A percentile compares a stretch with the other conserved stretches of the same genome.
phyloP scores from a whole-genome alignment of 2,329 filamentous ascomycete species.

The Colletotrichum truncatum region DNA sequence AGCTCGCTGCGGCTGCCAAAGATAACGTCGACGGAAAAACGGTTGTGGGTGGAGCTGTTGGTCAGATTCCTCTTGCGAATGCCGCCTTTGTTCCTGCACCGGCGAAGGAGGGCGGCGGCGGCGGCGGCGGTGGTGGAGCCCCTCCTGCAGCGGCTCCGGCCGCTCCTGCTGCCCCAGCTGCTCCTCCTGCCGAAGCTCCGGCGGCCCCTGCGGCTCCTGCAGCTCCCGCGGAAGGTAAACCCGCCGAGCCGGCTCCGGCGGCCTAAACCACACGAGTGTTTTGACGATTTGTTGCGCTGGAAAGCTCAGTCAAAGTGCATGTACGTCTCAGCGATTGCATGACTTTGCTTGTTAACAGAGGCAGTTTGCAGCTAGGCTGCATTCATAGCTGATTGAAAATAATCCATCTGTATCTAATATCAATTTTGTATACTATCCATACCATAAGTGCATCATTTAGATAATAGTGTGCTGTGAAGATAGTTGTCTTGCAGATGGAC shows the following conservation, averaged over 20 bases:
- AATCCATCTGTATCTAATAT: constrained; percentile 16
- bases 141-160: neutral
- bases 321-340: neutral
- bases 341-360: neutral
- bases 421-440: constrained; percentile 2
- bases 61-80: constrained; percentile 38
- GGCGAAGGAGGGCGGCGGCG: constrained; percentile 21
- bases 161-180: neutral
- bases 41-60: constrained; percentile 39
- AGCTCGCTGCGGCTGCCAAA: constrained; percentile 32
- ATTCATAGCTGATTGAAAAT: neutral
- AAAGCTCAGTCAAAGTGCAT: neutral
- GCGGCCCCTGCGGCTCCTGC: neutral
- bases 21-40: constrained; percentile 38
- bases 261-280: neutral
- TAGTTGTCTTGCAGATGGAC: too few species aligned
- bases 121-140: neutral
- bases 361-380: neutral
- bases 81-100: constrained; percentile 40
- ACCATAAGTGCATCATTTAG: too few species aligned
- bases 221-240: neutral
- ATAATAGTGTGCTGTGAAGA: too few species aligned
- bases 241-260: neutral
- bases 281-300: neutral
- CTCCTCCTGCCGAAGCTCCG: neutral